Conservation (phyloP, 257 asterid genomes). For the Misopates orontium region DNA sequence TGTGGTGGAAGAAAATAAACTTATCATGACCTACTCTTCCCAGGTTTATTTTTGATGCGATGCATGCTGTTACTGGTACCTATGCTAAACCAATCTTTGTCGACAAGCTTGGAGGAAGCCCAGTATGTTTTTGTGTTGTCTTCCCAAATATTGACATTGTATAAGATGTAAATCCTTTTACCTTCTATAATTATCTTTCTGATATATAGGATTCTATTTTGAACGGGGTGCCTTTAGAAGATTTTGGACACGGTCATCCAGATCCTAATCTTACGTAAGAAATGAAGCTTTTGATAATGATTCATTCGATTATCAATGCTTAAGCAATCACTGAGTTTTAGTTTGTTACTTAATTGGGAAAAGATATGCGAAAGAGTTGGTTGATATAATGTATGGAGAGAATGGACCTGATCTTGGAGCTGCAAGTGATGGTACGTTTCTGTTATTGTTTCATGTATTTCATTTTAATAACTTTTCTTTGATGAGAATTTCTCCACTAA, state of each 20-base stretch:
- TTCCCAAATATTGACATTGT: not conserved
- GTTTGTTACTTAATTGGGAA: constrained; percentile 30
- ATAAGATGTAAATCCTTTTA: constrained; percentile 3
- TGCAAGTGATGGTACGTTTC: constrained; percentile 90
- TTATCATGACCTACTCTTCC: constrained; percentile 12
- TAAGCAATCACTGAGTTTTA: constrained; percentile 26
- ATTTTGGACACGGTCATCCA: constrained; percentile 99
- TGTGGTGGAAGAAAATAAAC: no score
- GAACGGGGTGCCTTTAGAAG: constrained; percentile 93
- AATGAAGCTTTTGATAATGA: constrained; percentile 19
- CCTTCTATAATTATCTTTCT: constrained; percentile 6
- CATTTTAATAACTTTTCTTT: not conserved
- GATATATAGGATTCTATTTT: constrained; percentile 61
- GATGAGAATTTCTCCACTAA: not conserved
- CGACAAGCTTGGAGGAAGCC: constrained; percentile 89
- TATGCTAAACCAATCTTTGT: constrained; percentile 94
- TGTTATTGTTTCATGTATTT: constrained; percentile 24
- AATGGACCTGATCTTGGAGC: constrained; percentile 97
- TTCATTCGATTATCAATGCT: constrained; percentile 8
- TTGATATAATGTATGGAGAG: constrained; percentile 68
- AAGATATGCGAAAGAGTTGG: constrained; percentile 96
- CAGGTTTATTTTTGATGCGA: constrained; percentile 94
- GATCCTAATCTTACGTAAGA: constrained; percentile 98
- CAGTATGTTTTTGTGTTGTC: constrained; percentile 43
- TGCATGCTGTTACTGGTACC: constrained; percentile 99